phyloP scores from a whole-genome alignment of 208 protist genomes.

The Leishmania martiniquensis region DNA sequence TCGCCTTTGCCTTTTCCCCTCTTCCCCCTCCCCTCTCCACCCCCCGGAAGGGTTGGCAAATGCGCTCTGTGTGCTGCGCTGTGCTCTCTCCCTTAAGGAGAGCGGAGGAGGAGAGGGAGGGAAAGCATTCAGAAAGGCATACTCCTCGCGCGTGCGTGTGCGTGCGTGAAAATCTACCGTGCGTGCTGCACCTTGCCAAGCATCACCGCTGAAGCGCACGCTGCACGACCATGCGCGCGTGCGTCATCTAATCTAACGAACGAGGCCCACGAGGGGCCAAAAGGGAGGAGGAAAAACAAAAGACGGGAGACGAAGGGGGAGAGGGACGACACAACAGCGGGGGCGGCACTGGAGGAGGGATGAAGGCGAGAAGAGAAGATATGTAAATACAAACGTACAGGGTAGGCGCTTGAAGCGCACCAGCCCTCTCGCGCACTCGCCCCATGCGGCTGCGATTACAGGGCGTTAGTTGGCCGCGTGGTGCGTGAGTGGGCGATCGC shows the following conservation, averaged over 20 bases:
- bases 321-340: too few relatives aligned
- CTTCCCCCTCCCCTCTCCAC: not conserved
- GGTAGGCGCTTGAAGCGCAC: not conserved
- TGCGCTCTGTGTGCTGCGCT: too few relatives aligned
- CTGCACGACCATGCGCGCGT: not conserved
- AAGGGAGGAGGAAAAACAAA: not conserved
- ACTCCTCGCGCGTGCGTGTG: not conserved
- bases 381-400: not conserved
- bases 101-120: not conserved
- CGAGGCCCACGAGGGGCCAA: not conserved
- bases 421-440: not conserved
- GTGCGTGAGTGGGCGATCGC: not conserved
- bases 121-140: not conserved
- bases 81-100: not conserved
- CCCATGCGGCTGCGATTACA: not conserved
- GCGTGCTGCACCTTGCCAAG: not conserved
- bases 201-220: not conserved
- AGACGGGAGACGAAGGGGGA: too few relatives aligned
- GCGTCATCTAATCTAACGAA: constrained; percentile 11
- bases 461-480: not conserved
- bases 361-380: not conserved
- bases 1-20: not conserved
- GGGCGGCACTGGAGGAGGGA: too few relatives aligned
- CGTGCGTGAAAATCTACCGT: not conserved
- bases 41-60: too few relatives aligned